phyloP scores from a whole-genome alignment of 495 filamentous ascomycete genomes.

The Viridothelium virens region DNA sequence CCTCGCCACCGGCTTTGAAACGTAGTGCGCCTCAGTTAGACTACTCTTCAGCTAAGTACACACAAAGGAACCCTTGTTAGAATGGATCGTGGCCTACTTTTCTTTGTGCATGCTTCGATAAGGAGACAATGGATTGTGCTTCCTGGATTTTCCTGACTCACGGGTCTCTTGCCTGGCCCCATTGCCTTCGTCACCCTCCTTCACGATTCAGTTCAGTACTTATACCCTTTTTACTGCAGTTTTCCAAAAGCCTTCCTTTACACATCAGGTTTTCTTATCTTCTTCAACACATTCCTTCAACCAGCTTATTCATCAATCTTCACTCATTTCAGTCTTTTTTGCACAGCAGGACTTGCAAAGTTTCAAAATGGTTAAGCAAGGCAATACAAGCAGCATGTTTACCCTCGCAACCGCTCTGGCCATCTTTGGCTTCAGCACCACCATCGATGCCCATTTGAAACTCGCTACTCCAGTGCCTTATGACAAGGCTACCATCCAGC shows the following conservation, averaged over 20 bases:
- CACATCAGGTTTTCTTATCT: too few species aligned
- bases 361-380: background rate
- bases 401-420: conserved; percentile 17
- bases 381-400: conserved; percentile 11
- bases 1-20: conserved; percentile 1
- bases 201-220: background rate
- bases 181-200: background rate
- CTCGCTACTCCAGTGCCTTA: conserved; percentile 65
- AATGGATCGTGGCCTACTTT: background rate
- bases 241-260: too few species aligned
- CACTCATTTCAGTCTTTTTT: too few species aligned
- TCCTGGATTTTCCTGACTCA: background rate
- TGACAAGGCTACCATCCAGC: conserved; percentile 43
- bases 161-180: background rate
- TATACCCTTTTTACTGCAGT: background rate
- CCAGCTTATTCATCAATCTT: too few species aligned
- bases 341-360: conserved; percentile 8
- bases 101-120: background rate
- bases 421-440: conserved; percentile 36
- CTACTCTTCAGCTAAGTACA: background rate
- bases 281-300: too few species aligned
- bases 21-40: background rate
- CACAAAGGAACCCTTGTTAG: conserved; percentile 2
- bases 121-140: background rate
- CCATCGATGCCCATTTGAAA: conserved; percentile 58